Conservation (phyloP, 106 monocot species). For the Posidonia australis region DNA sequence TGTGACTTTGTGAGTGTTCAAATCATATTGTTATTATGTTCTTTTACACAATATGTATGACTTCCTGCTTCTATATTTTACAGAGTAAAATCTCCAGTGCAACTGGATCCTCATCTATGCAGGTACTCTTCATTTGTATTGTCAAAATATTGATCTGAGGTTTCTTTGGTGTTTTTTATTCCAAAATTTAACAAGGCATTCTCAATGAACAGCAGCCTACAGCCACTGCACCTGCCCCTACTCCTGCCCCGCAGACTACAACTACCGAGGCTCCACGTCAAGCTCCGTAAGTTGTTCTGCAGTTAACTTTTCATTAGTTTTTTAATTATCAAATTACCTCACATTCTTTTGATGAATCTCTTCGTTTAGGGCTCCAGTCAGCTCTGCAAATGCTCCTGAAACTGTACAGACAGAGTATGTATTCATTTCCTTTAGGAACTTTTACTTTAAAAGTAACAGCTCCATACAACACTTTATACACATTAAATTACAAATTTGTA, state of each 20-base stretch:
- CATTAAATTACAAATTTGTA: too few relatives aligned
- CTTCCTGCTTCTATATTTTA: neutral
- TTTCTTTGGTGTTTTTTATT: too few relatives aligned
- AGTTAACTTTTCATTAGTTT: neutral
- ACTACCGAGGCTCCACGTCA: slow-evolving; percentile 17
- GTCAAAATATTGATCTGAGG: too few relatives aligned
- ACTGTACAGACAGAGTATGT: neutral
- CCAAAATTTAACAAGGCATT: neutral
- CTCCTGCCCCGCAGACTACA: slow-evolving; percentile 13
- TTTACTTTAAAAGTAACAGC: too few relatives aligned
- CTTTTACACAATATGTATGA: too few relatives aligned
- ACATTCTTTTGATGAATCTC: neutral
- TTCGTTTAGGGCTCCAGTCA: slow-evolving; percentile 2
- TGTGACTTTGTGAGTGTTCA: too few relatives aligned
- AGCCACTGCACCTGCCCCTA: slow-evolving; percentile 20
- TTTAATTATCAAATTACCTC: neutral
- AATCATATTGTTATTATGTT: neutral
- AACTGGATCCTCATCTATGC: slow-evolving; percentile 32
- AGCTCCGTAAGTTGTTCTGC: slow-evolving; percentile 35
- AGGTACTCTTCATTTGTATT: slow-evolving; percentile 21
- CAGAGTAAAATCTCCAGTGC: slow-evolving; percentile 52
- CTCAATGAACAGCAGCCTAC: slow-evolving; percentile 33
- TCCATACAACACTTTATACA: too few relatives aligned
- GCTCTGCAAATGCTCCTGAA: neutral
- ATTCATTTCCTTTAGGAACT: too few relatives aligned